phyloP scores from a whole-genome alignment of 2,329 filamentous ascomycete species.

The Colletotrichum lentis region DNA sequence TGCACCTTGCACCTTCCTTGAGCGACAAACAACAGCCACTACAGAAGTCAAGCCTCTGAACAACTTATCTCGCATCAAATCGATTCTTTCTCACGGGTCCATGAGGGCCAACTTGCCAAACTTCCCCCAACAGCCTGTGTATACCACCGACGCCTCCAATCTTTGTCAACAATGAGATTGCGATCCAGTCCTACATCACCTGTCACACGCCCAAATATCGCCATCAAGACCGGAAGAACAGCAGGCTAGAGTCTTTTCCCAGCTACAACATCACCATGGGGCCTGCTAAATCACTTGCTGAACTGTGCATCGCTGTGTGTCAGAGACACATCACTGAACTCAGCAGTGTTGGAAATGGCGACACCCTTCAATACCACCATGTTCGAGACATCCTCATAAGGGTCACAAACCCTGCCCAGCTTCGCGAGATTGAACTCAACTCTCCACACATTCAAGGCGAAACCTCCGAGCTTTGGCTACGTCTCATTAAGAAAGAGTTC shows the following conservation, averaged over 20 bases:
- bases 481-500: conserved; percentile 81
- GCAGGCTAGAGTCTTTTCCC: conserved; percentile 7
- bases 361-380: conserved; percentile 53
- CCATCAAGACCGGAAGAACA: background rate
- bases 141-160: background rate
- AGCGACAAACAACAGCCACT: conserved; percentile 10
- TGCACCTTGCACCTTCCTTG: background rate
- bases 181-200: background rate
- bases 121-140: background rate
- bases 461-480: conserved; percentile 77
- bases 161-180: conserved; percentile 22
- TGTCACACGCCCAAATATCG: background rate
- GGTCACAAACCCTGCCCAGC: conserved; percentile 76
- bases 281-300: conserved; percentile 57
- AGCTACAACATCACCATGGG: conserved; percentile 25
- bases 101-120: background rate
- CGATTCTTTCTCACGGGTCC: background rate
- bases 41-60: background rate
- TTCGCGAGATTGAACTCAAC: conserved; percentile 76
- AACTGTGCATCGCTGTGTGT: conserved; percentile 60
- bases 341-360: conserved; percentile 73
- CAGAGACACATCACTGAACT: conserved; percentile 66
- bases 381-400: conserved; percentile 74
- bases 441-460: conserved; percentile 79
- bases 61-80: background rate